Base-by-base conservation (phyloP, 345 rosid species). In the Gossypium thurberi region DNA sequence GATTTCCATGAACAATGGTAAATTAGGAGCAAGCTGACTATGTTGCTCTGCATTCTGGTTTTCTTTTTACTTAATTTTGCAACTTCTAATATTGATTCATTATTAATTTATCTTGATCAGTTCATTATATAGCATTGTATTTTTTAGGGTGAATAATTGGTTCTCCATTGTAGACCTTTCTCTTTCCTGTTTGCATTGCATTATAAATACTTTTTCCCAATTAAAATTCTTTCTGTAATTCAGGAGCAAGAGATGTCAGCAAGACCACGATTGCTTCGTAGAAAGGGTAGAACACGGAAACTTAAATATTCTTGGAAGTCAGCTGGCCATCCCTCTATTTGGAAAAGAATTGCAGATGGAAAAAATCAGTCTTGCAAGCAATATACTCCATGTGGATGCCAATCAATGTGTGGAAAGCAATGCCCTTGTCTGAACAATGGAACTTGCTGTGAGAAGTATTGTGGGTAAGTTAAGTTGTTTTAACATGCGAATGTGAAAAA, bases 371-470 rank as follows among this genome's bases (percentile, higher is more conserved):
- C 82, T 14, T 86, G 87, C 76, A 89, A 87, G 85, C 99, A 87
- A 52, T 95, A 86, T 77, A 82, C 91, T 78, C 99, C 98, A 40
- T 95, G 99, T 81, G 94, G 91, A 75, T 95, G 99, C 84, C 86
- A 83, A 61, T 76, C 90, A 25, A 81, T 81, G 78, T 95, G 99
- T 77, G 97, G 98, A 79, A 89, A 87, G 79, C 85, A 88, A 50
- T 95, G 99, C 78, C 66, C 88, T 62, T 95, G 99, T 83, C 82
- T 80, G 65, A 55, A 82, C 62, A 86, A 79, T 71, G 91, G 87
- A 76, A 90, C 96, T 70, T 92, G 97, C 82, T 95, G 99, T 72
- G 98, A 94, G 75, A 94, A 94, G 77, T 94, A 89, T 70, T 94
- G 98, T 60, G 97, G 98, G 98, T 94, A 90, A 63, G 92, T 80